Base-by-base conservation (phyloP, 176 grass and related monocot species). In the Cenchrus fungigraminus region DNA sequence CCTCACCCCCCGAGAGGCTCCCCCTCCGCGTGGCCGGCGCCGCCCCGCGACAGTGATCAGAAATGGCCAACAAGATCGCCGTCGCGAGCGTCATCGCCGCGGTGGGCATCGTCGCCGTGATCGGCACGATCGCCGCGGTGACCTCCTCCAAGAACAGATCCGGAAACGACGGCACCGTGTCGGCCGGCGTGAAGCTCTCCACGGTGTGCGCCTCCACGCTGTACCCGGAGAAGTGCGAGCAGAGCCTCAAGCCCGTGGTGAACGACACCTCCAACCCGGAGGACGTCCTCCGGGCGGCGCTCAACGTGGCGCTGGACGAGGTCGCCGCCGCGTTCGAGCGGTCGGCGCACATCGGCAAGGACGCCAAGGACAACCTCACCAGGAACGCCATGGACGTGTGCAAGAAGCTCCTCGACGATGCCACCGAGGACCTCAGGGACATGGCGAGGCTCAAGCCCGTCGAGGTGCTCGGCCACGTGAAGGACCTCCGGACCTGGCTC, bases 371-470 rank as follows among this genome's bases (percentile, higher is more conserved):
- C 68, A 81, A 81, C 16, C 60, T 93, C 28, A 90, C 89, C 47
- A 56, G 40, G 80, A 88, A 66, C 15, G 91, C 93, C 52, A 85
- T 95, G 62, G 62, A 62, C 4, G 84, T 74, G 40, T 98, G 95
- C 89, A 93, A 93, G 87, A 85, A 92, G 72, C 90, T 94, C 75
- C 94, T 98, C 0, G 46, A 81, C 16, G 93, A 92, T 79, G 80
- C 95, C 42, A 42, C 28, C 17, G 85, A 83, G 9, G 93, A 91
- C 44, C 84, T 93, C 12, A 58, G 65, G 42, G 91, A 79, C 64
- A 91, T 96, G 52, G 6, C 85, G 9, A 20, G 74, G 12, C 17
- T 89, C 3, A 89, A 84, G 40, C 63, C 88, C 62, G 47, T 77
- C 0, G 84, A 86, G 11, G 62, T 92, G 40, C 37, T 51, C 12